phyloP scores from a whole-genome alignment of 768 basidiomycete genomes.

The Rhizopogon vinicolor region DNA sequence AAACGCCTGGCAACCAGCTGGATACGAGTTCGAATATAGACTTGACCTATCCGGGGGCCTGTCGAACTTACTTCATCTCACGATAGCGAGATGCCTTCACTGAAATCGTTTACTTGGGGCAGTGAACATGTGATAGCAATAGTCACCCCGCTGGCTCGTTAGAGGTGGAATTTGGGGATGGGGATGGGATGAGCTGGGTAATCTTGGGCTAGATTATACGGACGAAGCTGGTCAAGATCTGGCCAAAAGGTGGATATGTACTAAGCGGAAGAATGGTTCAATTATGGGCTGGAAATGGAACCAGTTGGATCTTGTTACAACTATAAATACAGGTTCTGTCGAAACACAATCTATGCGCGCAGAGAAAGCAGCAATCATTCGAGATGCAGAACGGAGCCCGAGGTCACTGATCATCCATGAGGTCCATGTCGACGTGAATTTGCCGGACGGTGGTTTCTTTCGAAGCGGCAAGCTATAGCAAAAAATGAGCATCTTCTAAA shows the following conservation, averaged over 20 bases:
- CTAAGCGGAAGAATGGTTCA: slow-evolving; percentile 9
- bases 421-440: slow-evolving; percentile 67
- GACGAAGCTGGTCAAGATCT: slow-evolving; percentile 50
- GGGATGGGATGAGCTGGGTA: slow-evolving; percentile 99
- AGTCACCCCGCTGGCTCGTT: slow-evolving; percentile 10
- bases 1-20: too few relatives aligned
- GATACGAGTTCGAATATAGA: too few relatives aligned
- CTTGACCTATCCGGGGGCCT: too few relatives aligned
- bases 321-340: slow-evolving; percentile 5
- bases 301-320: slow-evolving; percentile 27
- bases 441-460: slow-evolving; percentile 68
- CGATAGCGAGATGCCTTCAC: slow-evolving; percentile 19
- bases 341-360: neutral
- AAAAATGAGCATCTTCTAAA: slow-evolving; percentile 8
- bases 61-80: slow-evolving; percentile 20
- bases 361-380: neutral
- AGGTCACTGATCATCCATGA: slow-evolving; percentile 36
- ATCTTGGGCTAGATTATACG: slow-evolving; percentile 67
- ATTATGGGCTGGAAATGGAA: slow-evolving; percentile 28
- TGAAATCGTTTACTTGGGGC: slow-evolving; percentile 54
- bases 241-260: slow-evolving; percentile 33
- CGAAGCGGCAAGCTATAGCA: slow-evolving; percentile 60
- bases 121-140: slow-evolving; percentile 77
- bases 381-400: neutral
- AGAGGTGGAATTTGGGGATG: slow-evolving; percentile 64